Base-by-base conservation (phyloP, 1,284 basidiomycete species). In the Gymnopus androsaceus region DNA sequence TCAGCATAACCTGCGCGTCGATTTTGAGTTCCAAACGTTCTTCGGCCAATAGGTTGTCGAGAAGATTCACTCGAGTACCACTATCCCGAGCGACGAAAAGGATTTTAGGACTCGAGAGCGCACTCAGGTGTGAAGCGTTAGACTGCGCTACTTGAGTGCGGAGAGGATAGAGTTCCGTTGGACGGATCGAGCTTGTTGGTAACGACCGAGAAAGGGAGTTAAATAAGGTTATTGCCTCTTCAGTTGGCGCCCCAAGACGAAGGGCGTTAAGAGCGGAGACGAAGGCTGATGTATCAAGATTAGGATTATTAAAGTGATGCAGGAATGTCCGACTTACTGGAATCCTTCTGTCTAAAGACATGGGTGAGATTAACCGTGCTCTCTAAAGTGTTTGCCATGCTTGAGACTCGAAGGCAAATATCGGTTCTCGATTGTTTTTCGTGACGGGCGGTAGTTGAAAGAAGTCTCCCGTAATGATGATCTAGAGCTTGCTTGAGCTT, bases 401-500 rank as follows among this genome's bases (percentile, higher is more conserved):
- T 31, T 80, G 74, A 12, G 88, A 87, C 66, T 95, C 90, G 64
- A 95, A 95, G 1, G 86, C 87, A 62, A 92, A 93, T 42, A 71
- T 64, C 3, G 67, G 66, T 44, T 74, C 68, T 30, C 44, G 42
- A 11, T 52, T 59, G 19, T 59, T 61, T 33, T 65, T 65, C 12
- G 66, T 67, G 4, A 95, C 87, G 0, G 93, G 93, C 0, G 93
- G 93, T 1, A 95, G 77, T 69, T 95, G 92, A 72, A 92, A 93
- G 70, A 94, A 94, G 69, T 94, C 92, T 5, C 92, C 92, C 0
- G 90, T 90, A n/a, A 92, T 74, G 52, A 95, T 82, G 56, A 95
- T 75, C 81, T 70, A 33, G 60, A 89, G 57, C 88, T 12, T 41
- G 2, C 15, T 46, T 19, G 19, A 14, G 30, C 2, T 9, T 19